Evolutionary conservation across 192 early-diverging fungal species (phyloP).

Genomic region (Lunasporangiospora selenospora): DNA sequence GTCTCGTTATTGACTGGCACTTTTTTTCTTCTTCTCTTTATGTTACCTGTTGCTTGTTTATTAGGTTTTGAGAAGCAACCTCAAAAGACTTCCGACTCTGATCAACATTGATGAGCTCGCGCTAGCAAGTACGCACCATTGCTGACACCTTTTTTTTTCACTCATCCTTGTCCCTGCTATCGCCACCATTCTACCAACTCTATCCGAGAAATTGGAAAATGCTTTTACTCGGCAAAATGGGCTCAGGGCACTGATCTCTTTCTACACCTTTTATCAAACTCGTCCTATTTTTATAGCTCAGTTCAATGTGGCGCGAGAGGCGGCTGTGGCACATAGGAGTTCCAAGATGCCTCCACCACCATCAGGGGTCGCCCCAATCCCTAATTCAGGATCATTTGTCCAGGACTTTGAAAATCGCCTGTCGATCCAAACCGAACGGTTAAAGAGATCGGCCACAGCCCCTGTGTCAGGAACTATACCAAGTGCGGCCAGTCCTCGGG

Average conservation of each 20-base stretch:
- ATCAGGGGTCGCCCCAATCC: conserved; percentile 3
- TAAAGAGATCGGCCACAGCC: conserved; percentile 32
- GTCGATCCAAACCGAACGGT: conserved; percentile 37
- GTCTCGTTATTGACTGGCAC: neutral
- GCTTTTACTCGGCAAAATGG: neutral
- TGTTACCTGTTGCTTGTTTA: neutral
- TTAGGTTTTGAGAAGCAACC: conserved; percentile 51
- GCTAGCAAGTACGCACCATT: conserved; percentile 29
- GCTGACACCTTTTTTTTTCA: neutral
- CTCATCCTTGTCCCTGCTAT: neutral
- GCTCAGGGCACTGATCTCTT: too few species aligned
- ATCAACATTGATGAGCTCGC: conserved; percentile 57
- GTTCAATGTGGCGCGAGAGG: conserved; percentile 37
- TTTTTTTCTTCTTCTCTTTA: neutral
- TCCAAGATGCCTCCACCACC: too few species aligned
- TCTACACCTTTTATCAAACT: neutral
- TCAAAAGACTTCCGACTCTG: conserved; percentile 52
- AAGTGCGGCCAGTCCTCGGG: conserved; percentile 9
- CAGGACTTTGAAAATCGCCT: conserved; percentile 45
- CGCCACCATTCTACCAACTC: neutral
- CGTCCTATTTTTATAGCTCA: too few species aligned
- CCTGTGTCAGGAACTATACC: conserved; percentile 4
- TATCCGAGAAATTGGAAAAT: neutral
- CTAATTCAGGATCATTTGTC: conserved; percentile 29
- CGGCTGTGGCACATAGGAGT: neutral